phyloP scores from a whole-genome alignment of 495 filamentous ascomycete genomes.

The Cladorrhinum samala region DNA sequence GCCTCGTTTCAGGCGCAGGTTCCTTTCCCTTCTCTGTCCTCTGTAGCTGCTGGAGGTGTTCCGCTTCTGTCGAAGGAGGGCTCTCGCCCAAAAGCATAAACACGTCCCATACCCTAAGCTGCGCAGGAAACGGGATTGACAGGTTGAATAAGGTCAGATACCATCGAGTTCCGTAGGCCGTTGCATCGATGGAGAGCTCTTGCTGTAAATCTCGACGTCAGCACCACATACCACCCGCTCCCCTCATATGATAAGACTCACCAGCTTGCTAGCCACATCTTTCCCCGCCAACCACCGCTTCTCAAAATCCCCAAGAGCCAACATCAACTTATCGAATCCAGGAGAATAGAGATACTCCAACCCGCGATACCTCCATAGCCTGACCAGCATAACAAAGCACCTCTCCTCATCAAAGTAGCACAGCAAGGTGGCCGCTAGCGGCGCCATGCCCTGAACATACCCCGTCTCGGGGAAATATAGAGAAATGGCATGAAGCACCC shows the following conservation, averaged over 20 bases:
- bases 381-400: constrained; percentile 89
- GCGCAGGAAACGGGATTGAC: constrained; percentile 89
- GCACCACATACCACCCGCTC: background rate
- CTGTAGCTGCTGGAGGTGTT: background rate
- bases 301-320: constrained; percentile 82
- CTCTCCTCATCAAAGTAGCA: constrained; percentile 96
- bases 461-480: constrained; percentile 87
- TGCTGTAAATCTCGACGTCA: constrained; percentile 39
- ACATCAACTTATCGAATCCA: constrained; percentile 84
- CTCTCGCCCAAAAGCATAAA: constrained; percentile 94
- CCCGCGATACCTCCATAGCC: constrained; percentile 84
- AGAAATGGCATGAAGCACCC: constrained; percentile 82
- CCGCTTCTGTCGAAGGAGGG: constrained; percentile 7
- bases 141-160: constrained; percentile 98
- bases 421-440: constrained; percentile 83
- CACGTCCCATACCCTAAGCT: constrained; percentile 97
- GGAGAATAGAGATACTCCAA: constrained; percentile 76
- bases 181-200: constrained; percentile 76
- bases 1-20: background rate
- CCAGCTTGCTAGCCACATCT: constrained; percentile 70
- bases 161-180: constrained; percentile 92
- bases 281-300: constrained; percentile 71
- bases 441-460: constrained; percentile 98
- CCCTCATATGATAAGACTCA: constrained; percentile 41
- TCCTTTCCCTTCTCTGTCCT: background rate